Base-by-base conservation (phyloP, 179 eudicot species). In the Drosera spatulata region DNA sequence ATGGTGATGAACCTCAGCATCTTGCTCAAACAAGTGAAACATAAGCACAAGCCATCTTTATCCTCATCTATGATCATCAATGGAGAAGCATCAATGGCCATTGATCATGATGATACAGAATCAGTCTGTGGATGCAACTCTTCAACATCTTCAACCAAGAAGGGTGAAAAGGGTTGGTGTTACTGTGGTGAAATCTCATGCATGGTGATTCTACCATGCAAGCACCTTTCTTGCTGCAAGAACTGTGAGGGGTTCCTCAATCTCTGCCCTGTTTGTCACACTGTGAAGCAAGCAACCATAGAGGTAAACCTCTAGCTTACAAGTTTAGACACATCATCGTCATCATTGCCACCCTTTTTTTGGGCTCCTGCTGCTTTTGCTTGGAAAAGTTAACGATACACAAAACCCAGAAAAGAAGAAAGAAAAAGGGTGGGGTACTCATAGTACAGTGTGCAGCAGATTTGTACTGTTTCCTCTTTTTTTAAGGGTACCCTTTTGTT, bases 141-240 rank as follows among this genome's bases (percentile, higher is more conserved):
- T n/a, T 6, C 39, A 52, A 22, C 33, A 22, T 22, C 33, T 22
- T 22, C 33, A 22, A 22, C 33, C 1, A 22, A 22, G 33, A 22
- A 22, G 33, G 33, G 33, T 22, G 33, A 22, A 22, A 22, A 22
- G 33, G 33, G 33, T 22, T 22, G 33, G 33, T 22, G 33, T 22
- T 22, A 22, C 33, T 22, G 33, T 22, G 33, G 33, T 22, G 33
- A 22, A 22, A 1, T 22, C 33, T 22, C 71, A 45, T 64, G 79
- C 58, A 61, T 85, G 8, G 78, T 85, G 10, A 72, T 85, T 9
- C 61, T 85, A 2, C 93, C 93, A 15, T 85, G 93, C 65, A 82
- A 75, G 66, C 93, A 85, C 44, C 76, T 85, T 38, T 80, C 88
- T 49, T 75, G 73, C 45, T 85, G 93, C 66, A 75, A 61, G 65